Evolutionary conservation across 2,329 filamentous ascomycete genomes (phyloP), one percentile per base, ranked within the genome.

Genomic region (Fusarium mexicanum): DNA sequence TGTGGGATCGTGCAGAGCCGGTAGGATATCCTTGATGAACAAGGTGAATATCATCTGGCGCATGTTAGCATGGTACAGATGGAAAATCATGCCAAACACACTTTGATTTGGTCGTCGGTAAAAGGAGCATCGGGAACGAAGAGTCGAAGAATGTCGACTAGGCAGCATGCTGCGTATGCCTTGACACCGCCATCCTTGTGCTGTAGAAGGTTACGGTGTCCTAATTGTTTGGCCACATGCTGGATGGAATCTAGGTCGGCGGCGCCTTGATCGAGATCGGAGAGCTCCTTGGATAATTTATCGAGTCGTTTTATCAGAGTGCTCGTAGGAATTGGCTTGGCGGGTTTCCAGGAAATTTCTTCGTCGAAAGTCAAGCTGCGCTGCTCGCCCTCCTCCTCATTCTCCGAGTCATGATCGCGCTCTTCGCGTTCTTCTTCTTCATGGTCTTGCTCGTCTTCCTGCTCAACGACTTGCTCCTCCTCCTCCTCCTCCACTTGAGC

Each of bases 101-200:
- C 95, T 92, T 97, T 98, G 72, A 98, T 88, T 85, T 98, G 95
- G 68, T 93, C 91, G 46, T 90, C 91, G 31, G 94, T 97, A 83
- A 97, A 98, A 24, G 96, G 96, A 81, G 96, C 96, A 87, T 98
- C 92, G 2, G 96, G 96, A 35, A 96, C 96, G 84, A 94, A 98
- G 65, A 99, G 88, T 78, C 94, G 92, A 80, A 99, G 89, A 76
- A 99, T 93, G 81, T 99, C 96, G 62, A 98, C 95, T 70, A 98
- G 87, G 81, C 95, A 98, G 79, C 94, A 94, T 48, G 95, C 92
- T 38, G 94, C 90, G 86, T 93, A 98, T 33, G 96, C 96, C 82
- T 93, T 93, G 74, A 99, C 95, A 64, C 96, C 96, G 74, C 92
- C 93, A 82, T 99, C 96, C 85, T 97, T 97, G 84, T 99, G 96